Base-by-base conservation (phyloP, 306 rosid species). In the Glycyrrhiza uralensis region DNA sequence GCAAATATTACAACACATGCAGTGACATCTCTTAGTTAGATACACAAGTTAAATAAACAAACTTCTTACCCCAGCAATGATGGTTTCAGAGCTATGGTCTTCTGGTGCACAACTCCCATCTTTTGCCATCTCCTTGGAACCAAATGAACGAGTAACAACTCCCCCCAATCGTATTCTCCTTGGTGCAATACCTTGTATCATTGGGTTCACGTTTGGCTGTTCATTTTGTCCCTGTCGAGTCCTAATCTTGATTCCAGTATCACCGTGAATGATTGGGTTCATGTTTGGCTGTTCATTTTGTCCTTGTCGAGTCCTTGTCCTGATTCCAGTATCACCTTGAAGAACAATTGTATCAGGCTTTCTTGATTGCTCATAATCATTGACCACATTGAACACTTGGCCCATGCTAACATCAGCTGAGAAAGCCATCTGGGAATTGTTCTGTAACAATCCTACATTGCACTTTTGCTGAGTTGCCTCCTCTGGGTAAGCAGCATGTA, bases 121-220 rank as follows among this genome's bases (percentile, higher is more conserved):
- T 24, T 42, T 39, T 3, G 58, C 3, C 1, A 42, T 51, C 38
- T 64, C 50, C 20, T 67, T 7, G 35, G 85, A 72, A 55, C 15
- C 14, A 61, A 15, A 47, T 4, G 75, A 33, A 9, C n/a, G 80
- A 18, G 7, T 23, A 23, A 61, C 85, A 24, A 82, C 38, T 22
- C 69, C 76, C 55, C 55, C 85, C 32, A 87, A 55, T 4, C 73
- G 84, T 60, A 91, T 1, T 84, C 97, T 86, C 72, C 92, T 86
- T 3, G 76, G 88, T 5, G 98, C 97, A 42, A 5, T 56, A 63
- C 74, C 81, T 63, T 65, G 87, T 0, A 11, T 28, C 44, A 20
- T 22, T 5, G 45, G 10, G 33, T 68, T 82, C 42, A 18, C 46
- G 36, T 36, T 42, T 59, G 62, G 58, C 44, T 68, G 72, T 12